Evolutionary conservation across 2,329 filamentous ascomycete species (phyloP).

Genomic region (Cercospora nicotianae): DNA sequence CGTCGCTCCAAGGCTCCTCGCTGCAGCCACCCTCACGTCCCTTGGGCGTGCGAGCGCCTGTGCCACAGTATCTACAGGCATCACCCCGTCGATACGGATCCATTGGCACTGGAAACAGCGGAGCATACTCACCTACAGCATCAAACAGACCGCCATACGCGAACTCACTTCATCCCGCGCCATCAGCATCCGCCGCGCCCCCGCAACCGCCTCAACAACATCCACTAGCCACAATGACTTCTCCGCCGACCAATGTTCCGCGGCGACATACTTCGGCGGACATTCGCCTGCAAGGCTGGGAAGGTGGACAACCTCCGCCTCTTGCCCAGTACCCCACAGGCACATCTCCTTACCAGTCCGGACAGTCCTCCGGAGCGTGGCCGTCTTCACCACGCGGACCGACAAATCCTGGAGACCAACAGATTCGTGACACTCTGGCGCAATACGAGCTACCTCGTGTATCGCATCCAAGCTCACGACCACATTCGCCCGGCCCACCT

Average conservation of each 20-base stretch:
- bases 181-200: slow-evolving; percentile 59
- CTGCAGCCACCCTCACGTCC: slow-evolving; percentile 51
- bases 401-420: slow-evolving; percentile 56
- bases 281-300: slow-evolving; percentile 70
- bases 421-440: slow-evolving; percentile 62
- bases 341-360: slow-evolving; percentile 65
- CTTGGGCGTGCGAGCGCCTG: slow-evolving; percentile 71
- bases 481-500: slow-evolving; percentile 51
- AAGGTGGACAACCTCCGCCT: slow-evolving; percentile 67
- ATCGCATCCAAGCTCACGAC: slow-evolving; percentile 40
- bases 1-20: slow-evolving; percentile 59
- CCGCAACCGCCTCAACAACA: slow-evolving; percentile 57
- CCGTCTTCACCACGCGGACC: slow-evolving; percentile 61
- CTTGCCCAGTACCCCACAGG: slow-evolving; percentile 46
- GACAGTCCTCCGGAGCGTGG: slow-evolving; percentile 63
- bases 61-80: slow-evolving; percentile 77
- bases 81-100: slow-evolving; percentile 84
- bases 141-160: slow-evolving; percentile 63
- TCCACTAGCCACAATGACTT: slow-evolving; percentile 57
- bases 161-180: slow-evolving; percentile 46
- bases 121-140: slow-evolving; percentile 64
- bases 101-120: slow-evolving; percentile 63
- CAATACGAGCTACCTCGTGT: slow-evolving; percentile 64
- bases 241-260: slow-evolving; percentile 66
- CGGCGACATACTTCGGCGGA: slow-evolving; percentile 93